Conservation (phyloP, 2,329 filamentous ascomycete genomes). For the Fusarium irregulare region DNA sequence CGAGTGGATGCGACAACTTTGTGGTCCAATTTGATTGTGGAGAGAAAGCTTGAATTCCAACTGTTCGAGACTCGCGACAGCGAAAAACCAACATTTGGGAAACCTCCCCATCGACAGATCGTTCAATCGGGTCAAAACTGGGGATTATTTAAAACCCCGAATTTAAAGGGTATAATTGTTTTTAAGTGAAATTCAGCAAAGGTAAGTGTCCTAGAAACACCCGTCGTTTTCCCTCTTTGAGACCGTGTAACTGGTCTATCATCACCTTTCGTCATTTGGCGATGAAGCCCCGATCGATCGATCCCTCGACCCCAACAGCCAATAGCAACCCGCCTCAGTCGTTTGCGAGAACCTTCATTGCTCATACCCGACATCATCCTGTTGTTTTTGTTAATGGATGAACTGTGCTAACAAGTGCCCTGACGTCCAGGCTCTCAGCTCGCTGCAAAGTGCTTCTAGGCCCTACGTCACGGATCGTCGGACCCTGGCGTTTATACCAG, state of each 20-base stretch:
- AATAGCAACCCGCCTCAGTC: slow-evolving; percentile 38
- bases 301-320: slow-evolving; percentile 42
- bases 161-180: slow-evolving; percentile 1
- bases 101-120: background rate
- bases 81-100: background rate
- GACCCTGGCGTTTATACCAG: slow-evolving; percentile 25
- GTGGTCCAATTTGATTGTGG: slow-evolving; percentile 16
- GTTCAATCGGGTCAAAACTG: background rate
- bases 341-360: slow-evolving; percentile 17
- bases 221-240: slow-evolving; percentile 17
- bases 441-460: slow-evolving; percentile 30
- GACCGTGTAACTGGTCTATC: slow-evolving; percentile 16
- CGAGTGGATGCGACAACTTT: slow-evolving; percentile 9
- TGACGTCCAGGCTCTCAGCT: slow-evolving; percentile 11
- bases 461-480: slow-evolving; percentile 38
- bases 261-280: slow-evolving; percentile 44
- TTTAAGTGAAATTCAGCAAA: slow-evolving; percentile 7
- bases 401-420: slow-evolving; percentile 24
- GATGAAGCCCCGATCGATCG: slow-evolving; percentile 49
- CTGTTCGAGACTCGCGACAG: slow-evolving; percentile 3
- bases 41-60: slow-evolving; percentile 13
- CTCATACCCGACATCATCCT: slow-evolving; percentile 11
- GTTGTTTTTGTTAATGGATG: background rate
- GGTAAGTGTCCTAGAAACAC: slow-evolving; percentile 32
- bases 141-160: background rate